Evolutionary conservation across 805 yeast genomes (phyloP).

Genomic region (Priceomyces fermenticarens): DNA sequence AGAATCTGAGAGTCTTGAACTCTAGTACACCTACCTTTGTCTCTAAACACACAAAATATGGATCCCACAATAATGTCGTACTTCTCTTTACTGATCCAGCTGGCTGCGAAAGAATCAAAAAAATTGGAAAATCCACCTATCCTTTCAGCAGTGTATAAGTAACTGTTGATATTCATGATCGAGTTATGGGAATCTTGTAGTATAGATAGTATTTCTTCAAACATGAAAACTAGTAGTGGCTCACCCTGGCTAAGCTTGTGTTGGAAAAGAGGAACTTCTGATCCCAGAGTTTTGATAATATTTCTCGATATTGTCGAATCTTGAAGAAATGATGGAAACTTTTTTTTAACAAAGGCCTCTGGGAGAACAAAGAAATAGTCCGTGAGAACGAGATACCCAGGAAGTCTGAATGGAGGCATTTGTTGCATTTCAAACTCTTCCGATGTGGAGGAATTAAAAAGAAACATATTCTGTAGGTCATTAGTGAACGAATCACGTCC

Average conservation of each 20-base stretch:
- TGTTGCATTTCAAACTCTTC: constrained; percentile 14
- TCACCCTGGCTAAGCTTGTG: constrained; percentile 15
- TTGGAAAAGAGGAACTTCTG: constrained; percentile 25
- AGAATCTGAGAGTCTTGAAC: constrained; percentile 27
- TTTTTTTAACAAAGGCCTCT: constrained; percentile 11
- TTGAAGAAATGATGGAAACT: constrained; percentile 2
- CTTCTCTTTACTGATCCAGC: constrained; percentile 34
- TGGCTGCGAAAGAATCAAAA: constrained; percentile 40
- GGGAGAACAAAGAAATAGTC: constrained; percentile 42
- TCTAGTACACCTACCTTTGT: too few species aligned
- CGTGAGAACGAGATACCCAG: constrained; percentile 28
- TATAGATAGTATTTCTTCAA: constrained; percentile 6
- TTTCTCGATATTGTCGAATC: constrained; percentile 9
- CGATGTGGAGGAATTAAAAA: constrained; percentile 32
- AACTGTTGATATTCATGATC: constrained; percentile 20
- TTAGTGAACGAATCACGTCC: constrained; percentile 26
- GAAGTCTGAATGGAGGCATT: constrained; percentile 39
- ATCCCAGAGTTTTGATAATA: constrained; percentile 6
- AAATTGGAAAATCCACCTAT: constrained; percentile 23
- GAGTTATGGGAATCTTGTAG: constrained; percentile 10
- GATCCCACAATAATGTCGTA: constrained; percentile 37
- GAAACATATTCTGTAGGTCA: constrained; percentile 30
- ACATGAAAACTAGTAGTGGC: constrained; percentile 38
- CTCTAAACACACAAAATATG: constrained; percentile 28
- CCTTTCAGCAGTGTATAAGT: constrained; percentile 10